These are phyloP conservation scores for Cucumis sativus DNA, from an alignment of 306 rosid genomes.

Conservation along the genomic window Cucumber_9930_V3 NC_026660.2:17353001-17353500, in stretches of 20 bases:
- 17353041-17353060: not conserved
- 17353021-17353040: too few relatives aligned
- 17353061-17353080: not conserved
- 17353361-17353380: not conserved
- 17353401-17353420: not conserved
- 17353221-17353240: conserved; percentile 28
- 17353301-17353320: not conserved
- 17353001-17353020: too few relatives aligned
- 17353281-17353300: not conserved
- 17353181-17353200: conserved; percentile 71
- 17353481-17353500: not conserved
- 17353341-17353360: not conserved
- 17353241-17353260: not conserved
- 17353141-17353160: conserved; percentile 80
- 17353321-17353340: not conserved
- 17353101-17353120: conserved; percentile 9
- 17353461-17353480: not conserved
- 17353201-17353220: conserved; percentile 91
- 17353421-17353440: not conserved
- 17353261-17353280: not conserved
- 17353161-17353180: conserved; percentile 86
- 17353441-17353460: not conserved
- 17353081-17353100: not conserved
- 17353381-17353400: not conserved
- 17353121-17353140: conserved; percentile 34